phyloP scores from a whole-genome alignment of 768 basidiomycete genomes.

The Termitomyces sp. region DNA sequence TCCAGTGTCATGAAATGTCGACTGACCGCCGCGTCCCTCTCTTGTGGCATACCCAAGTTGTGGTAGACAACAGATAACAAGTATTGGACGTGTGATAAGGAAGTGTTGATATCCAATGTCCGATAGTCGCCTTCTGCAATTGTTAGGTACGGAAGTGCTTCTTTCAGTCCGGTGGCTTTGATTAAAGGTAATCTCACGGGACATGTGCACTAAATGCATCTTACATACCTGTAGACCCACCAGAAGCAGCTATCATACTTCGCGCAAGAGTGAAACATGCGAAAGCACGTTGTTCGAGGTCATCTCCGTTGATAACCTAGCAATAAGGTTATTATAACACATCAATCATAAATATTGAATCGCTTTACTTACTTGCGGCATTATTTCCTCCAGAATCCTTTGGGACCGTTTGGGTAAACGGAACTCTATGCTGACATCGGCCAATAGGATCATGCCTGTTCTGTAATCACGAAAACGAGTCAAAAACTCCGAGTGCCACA shows the following conservation, averaged over 20 bases:
- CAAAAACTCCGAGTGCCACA: slow-evolving; percentile 83
- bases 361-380: slow-evolving; percentile 65
- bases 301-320: slow-evolving; percentile 67
- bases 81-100: slow-evolving; percentile 69
- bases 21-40: slow-evolving; percentile 53
- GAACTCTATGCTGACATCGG: slow-evolving; percentile 76
- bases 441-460: slow-evolving; percentile 65
- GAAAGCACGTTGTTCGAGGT: slow-evolving; percentile 73
- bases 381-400: slow-evolving; percentile 69
- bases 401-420: slow-evolving; percentile 66
- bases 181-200: not conserved
- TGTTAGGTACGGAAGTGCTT: slow-evolving; percentile 58
- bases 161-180: slow-evolving; percentile 40
- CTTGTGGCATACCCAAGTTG: slow-evolving; percentile 52
- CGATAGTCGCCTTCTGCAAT: slow-evolving; percentile 67
- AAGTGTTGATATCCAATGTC: slow-evolving; percentile 52
- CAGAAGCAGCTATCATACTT: slow-evolving; percentile 60
- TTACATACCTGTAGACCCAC: slow-evolving; percentile 40
- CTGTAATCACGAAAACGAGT: slow-evolving; percentile 66
- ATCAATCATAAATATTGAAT: not conserved
- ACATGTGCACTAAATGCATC: not conserved
- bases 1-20: slow-evolving; percentile 45
- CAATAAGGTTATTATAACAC: not conserved
- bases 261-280: slow-evolving; percentile 73
- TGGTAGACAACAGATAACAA: slow-evolving; percentile 68